Base-by-base conservation (phyloP, 768 basidiomycete genomes). In the Psilocybe azurescens region DNA sequence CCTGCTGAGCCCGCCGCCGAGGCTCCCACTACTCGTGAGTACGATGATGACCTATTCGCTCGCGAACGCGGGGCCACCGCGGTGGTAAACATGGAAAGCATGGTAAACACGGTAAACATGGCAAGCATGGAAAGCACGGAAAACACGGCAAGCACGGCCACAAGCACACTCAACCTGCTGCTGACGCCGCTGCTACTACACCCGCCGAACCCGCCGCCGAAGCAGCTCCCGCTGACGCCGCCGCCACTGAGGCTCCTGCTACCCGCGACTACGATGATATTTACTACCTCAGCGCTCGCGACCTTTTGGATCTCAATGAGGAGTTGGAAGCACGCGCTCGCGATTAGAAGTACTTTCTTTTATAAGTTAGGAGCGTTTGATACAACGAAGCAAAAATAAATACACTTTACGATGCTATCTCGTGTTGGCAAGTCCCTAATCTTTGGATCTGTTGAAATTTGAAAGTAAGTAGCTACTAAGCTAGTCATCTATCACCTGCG, bases 241-340 rank as follows among this genome's bases (percentile, higher is more conserved):
- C 38, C 20, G 38, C 53, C 33, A 51, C 58, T 20, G 49, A 59
- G 32, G 50, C 38, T 6, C 28, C 58, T 51, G 29, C 58, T 39
- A 24, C 44, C 28, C 57, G 57, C 48, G 57, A 50, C 50, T 13
- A 29, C 8, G 47, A 58, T 8, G 59, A 51, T 16, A 41, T 39
- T n/a, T n/a, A 47, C 10, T 36, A 36, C 30, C 59, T 60, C 44
- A 39, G 24, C 44, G 59, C 59, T 41, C 59, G 59, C 32, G 59
- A 60, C n/a, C 33, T 60, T n/a, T 32, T 54, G 7, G 59, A 60
- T 33, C 59, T 60, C 52, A 60, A 60, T 41, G 33, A 36, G 51
- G 59, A 60, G 18, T 53, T 59, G 16, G 58, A 59, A 8, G 58
- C 58, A n/a, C 58, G 50, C 16, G 9, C 39, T 13, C 39, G 38